Conservation (phyloP, 768 basidiomycete genomes). For the Phaeotremella fagi region DNA sequence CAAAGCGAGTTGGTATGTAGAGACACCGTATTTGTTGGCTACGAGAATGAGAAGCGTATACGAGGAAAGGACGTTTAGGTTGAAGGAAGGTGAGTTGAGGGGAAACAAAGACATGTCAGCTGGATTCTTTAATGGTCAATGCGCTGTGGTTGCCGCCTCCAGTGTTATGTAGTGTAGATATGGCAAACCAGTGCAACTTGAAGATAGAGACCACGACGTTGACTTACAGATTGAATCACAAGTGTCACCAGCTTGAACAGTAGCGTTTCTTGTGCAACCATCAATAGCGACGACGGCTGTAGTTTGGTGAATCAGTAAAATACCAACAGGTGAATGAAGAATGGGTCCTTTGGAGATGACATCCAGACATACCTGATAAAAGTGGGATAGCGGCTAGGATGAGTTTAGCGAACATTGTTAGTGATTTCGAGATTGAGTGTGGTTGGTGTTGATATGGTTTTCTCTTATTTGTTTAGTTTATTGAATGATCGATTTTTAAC, state of each 20-base stretch:
- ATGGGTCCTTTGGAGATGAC: no score
- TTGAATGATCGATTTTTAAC: neutral
- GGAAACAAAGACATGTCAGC: no score
- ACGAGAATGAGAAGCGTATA: no score
- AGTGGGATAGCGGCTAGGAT: conserved; percentile 54
- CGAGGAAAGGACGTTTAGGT: no score
- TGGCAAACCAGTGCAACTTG: no score
- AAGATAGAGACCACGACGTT: no score
- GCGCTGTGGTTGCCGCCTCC: no score
- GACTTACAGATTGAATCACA: conserved; percentile 62
- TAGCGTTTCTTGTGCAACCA: conserved; percentile 61
- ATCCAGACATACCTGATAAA: conserved; percentile 51
- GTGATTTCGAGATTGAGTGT: neutral
- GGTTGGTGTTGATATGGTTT: neutral
- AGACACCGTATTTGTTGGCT: conserved; percentile 42
- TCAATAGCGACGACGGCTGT: conserved; percentile 33
- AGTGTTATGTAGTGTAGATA: no score
- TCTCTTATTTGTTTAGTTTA: neutral
- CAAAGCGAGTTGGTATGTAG: conserved; percentile 68
- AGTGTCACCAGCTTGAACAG: conserved; percentile 57
- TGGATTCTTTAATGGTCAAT: no score
- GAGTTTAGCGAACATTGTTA: conserved; percentile 33
- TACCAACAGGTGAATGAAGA: no score
- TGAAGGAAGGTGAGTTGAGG: no score
- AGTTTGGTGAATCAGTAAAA: no score